A percentile compares a stretch with the other conserved stretches of the same genome.
Evolutionary conservation across 2,329 filamentous ascomycete species (phyloP).

Genomic region (Colletotrichum theobromicola): DNA sequence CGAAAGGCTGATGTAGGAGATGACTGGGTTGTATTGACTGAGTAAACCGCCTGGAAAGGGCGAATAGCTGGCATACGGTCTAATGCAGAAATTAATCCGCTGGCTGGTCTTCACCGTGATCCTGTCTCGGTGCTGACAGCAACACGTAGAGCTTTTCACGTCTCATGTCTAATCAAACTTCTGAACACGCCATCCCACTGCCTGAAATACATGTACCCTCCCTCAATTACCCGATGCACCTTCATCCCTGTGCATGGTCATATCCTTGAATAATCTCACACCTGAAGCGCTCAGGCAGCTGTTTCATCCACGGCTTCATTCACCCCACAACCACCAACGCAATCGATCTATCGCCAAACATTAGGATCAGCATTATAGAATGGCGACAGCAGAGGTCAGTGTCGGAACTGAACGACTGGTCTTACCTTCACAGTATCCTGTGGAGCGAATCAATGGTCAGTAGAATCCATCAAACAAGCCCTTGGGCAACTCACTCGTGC

Average conservation of each 20-base stretch:
- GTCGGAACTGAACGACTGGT: accelerated
- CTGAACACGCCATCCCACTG: accelerated
- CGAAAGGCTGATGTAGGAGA: neutral
- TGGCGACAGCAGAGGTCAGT: accelerated
- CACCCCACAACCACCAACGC: neutral
- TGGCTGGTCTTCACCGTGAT: too few relatives aligned
- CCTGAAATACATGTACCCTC: accelerated
- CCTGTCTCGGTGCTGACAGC: too few relatives aligned
- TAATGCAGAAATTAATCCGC: too few relatives aligned
- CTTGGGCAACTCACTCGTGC: neutral
- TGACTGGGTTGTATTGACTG: neutral
- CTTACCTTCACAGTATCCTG: neutral
- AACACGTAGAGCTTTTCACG: too few relatives aligned
- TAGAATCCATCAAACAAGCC: neutral
- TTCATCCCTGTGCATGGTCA: too few relatives aligned
- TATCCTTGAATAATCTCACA: neutral
- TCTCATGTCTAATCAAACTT: accelerated
- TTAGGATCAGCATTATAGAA: accelerated
- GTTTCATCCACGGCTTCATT: neutral
- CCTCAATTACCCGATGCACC: accelerated
- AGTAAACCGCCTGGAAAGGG: accelerated
- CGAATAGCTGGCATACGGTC: accelerated
- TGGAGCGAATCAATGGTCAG: neutral
- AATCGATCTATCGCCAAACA: neutral
- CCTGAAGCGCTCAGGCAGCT: neutral